A percentile compares a stretch with the other conserved stretches of the same genome.
These are phyloP conservation scores for Miscanthus lutarioriparius DNA, from an alignment of 176 grass and related monocot species.

Conservation along the genomic window DNA sequence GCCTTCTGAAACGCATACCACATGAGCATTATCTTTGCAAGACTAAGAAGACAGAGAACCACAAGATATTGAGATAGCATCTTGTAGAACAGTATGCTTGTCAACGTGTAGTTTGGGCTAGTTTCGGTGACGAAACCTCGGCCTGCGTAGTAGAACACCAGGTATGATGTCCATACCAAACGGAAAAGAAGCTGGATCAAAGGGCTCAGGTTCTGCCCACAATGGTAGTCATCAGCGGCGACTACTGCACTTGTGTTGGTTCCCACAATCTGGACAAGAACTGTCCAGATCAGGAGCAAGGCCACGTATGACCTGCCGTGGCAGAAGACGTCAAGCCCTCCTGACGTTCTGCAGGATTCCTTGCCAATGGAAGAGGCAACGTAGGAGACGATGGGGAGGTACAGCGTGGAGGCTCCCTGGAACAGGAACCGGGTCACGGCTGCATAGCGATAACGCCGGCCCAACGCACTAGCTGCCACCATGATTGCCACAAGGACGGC, in stretches of 20 bases:
- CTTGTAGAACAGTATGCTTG: not conserved
- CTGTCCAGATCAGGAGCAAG: not conserved
- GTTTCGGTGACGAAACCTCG: not conserved
- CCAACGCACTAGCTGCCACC: not conserved
- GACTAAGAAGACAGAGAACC: not conserved
- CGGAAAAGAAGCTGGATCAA: not conserved
- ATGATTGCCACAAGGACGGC: not conserved
- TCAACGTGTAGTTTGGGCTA: not conserved
- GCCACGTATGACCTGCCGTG: not conserved
- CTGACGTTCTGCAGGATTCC: not conserved
- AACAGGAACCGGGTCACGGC: not conserved
- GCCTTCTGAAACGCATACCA: not conserved
- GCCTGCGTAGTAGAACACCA: not conserved
- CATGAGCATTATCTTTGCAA: not conserved
- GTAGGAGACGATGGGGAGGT: constrained; percentile 8
- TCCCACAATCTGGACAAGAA: constrained; percentile 25
- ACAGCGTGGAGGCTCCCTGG: not conserved
- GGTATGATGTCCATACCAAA: not conserved
- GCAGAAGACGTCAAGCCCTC: not conserved
- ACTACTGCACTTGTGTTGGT: not conserved
- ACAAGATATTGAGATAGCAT: not conserved
- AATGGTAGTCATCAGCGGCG: not conserved
- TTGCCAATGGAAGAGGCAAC: not conserved
- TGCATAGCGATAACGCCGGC: not conserved
- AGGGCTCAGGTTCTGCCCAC: not conserved